Evolutionary conservation across 495 filamentous ascomycete genomes (phyloP).

Genomic region (Aspergillus sparsus): DNA sequence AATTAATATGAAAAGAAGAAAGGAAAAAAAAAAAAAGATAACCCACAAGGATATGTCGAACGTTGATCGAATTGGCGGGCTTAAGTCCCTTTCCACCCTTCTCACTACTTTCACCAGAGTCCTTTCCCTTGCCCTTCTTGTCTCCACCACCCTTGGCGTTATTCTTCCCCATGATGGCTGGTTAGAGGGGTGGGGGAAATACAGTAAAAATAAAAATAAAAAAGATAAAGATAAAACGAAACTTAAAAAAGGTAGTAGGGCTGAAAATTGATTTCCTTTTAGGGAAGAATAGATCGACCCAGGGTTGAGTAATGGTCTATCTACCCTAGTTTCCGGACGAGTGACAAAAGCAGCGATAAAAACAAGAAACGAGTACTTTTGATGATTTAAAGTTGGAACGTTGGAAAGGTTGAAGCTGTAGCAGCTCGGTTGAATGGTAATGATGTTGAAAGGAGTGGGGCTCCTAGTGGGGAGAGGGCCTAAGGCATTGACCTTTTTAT

Average conservation of each 20-base stretch:
- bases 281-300: constrained; percentile 2
- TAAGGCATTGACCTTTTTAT: constrained; percentile 24
- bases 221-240: neutral
- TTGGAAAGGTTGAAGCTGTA: neutral
- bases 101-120: constrained; percentile 43
- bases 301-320: constrained; percentile 3
- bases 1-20: neutral
- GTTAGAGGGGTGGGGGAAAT: neutral
- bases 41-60: constrained; percentile 81
- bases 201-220: neutral
- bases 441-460: constrained; percentile 12
- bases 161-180: constrained; percentile 33
- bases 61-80: constrained; percentile 77
- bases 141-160: constrained; percentile 54
- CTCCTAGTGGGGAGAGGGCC: constrained; percentile 26
- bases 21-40: constrained; percentile 4
- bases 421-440: neutral
- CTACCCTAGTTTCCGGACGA: neutral
- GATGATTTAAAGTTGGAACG: neutral
- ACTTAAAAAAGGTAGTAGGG: constrained; percentile 6
- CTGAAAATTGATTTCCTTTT: neutral
- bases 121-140: constrained; percentile 53
- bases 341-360: neutral
- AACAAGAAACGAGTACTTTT: neutral
- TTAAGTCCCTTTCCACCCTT: constrained; percentile 57